Evolutionary conservation across 768 basidiomycete genomes (phyloP).

Genomic region (Lyophyllum atratum): DNA sequence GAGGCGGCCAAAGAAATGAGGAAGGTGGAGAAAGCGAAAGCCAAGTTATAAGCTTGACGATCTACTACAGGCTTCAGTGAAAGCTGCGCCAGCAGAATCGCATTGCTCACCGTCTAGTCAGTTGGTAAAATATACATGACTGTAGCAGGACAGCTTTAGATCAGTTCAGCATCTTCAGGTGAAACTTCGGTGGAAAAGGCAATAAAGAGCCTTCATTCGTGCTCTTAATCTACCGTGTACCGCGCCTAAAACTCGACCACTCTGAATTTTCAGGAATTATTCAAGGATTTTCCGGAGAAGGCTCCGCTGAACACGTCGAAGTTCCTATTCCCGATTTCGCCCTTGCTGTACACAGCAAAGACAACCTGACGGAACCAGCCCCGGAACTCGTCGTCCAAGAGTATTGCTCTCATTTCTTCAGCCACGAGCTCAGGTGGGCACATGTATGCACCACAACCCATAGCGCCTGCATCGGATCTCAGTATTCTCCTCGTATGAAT

Average conservation of each 20-base stretch:
- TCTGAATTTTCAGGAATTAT: background rate
- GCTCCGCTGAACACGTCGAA: conserved; percentile 32
- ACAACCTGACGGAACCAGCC: conserved; percentile 40
- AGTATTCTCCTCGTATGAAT: no score
- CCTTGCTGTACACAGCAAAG: conserved; percentile 43
- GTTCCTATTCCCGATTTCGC: conserved; percentile 31
- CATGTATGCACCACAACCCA: conserved; percentile 46
- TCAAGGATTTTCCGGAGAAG: conserved; percentile 2
- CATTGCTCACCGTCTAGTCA: background rate
- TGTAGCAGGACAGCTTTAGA: no score
- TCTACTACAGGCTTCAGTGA: no score
- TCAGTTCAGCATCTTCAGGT: no score
- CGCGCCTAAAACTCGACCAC: no score
- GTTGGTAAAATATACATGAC: no score
- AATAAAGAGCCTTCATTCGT: no score
- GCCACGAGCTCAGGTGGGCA: conserved; percentile 44
- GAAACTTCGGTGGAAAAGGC: no score
- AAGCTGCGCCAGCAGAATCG: background rate
- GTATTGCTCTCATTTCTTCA: conserved; percentile 40
- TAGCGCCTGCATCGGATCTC: conserved; percentile 31
- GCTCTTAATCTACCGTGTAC: no score
- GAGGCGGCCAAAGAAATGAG: background rate
- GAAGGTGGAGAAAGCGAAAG: background rate
- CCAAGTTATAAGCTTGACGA: background rate
- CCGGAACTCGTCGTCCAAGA: conserved; percentile 43